A percentile compares a stretch with the other conserved stretches of the same genome.
Evolutionary conservation across 176 grass and related monocot species (phyloP).

Genomic region (Rhipidocladum racemiflorum): DNA sequence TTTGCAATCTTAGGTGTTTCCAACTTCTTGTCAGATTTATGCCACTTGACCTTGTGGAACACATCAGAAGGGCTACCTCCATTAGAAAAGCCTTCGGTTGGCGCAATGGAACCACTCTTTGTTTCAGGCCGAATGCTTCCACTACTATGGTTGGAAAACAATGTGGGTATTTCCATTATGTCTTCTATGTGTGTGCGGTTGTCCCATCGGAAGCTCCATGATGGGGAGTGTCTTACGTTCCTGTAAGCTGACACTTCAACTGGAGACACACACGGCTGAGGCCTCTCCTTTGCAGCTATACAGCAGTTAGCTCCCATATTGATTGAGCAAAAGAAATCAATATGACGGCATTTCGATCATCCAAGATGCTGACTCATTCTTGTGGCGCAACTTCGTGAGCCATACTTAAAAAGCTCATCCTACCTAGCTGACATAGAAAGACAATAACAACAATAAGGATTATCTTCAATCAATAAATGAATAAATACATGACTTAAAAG

Average conservation of each 20-base stretch:
- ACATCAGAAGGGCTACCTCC: constrained; percentile 48
- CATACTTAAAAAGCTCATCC: neutral
- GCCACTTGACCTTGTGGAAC: constrained; percentile 40
- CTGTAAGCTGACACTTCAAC: constrained; percentile 65
- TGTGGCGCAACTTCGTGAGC: neutral
- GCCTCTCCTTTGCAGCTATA: constrained; percentile 65
- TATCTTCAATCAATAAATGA: constrained; percentile 24
- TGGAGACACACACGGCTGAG: constrained; percentile 45
- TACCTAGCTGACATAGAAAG: neutral
- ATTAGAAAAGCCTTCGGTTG: constrained; percentile 49
- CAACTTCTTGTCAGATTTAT: constrained; percentile 47
- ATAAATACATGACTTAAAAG: neutral
- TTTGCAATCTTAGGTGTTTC: constrained; percentile 34
- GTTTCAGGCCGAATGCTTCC: constrained; percentile 51
- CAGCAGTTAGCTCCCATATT: constrained; percentile 93
- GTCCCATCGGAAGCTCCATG: constrained; percentile 86
- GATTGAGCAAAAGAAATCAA: constrained; percentile 20
- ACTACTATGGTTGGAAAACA: constrained; percentile 53
- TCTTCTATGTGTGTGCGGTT: constrained; percentile 91
- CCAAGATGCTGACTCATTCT: neutral
- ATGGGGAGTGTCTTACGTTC: constrained; percentile 74
- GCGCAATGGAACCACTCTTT: constrained; percentile 53
- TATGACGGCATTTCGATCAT: constrained; percentile 23
- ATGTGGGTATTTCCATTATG: constrained; percentile 57
- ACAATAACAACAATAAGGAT: constrained; percentile 27